Conservation (phyloP, 305 asterid species). For the Solanum aculeatissimum region DNA sequence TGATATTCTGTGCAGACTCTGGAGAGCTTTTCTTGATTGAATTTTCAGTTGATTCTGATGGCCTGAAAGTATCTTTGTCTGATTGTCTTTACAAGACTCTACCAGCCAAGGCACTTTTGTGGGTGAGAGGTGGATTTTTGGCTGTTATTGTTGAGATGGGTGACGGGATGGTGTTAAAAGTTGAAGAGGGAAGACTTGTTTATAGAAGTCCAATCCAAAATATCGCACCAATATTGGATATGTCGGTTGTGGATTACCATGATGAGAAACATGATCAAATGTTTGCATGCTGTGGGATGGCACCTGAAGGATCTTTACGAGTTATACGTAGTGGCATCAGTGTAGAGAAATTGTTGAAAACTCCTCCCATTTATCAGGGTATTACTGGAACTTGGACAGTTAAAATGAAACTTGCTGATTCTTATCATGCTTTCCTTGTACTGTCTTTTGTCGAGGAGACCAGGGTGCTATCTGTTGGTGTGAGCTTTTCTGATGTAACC, state of each 20-base stretch:
- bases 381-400: slow-evolving; percentile 90
- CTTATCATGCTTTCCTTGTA: slow-evolving; percentile 79
- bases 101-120: slow-evolving; percentile 69
- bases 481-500: slow-evolving; percentile 89
- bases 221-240: slow-evolving; percentile 89
- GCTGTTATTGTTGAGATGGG: slow-evolving; percentile 87
- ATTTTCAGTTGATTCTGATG: slow-evolving; percentile 41
- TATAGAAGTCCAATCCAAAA: slow-evolving; percentile 76
- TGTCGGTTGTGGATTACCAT: slow-evolving; percentile 69
- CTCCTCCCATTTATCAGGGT: slow-evolving; percentile 85
- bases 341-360: slow-evolving; percentile 82
- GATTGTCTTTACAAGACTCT: slow-evolving; percentile 73
- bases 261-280: slow-evolving; percentile 88
- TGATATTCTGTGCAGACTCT: slow-evolving; percentile 81
- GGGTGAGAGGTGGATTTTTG: slow-evolving; percentile 80
- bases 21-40: slow-evolving; percentile 78
- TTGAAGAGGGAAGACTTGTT: slow-evolving; percentile 58
- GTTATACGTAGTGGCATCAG: slow-evolving; percentile 89
- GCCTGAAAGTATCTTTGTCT: slow-evolving; percentile 54
- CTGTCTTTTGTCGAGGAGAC: slow-evolving; percentile 95
- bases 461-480: slow-evolving; percentile 94
- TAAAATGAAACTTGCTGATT: slow-evolving; percentile 61
- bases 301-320: slow-evolving; percentile 84
- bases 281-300: slow-evolving; percentile 96
- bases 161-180: slow-evolving; percentile 82